A percentile compares a stretch with the other conserved stretches of the same genome.
These are phyloP conservation scores for Aspergillus transmontanensis DNA, from an alignment of 2,329 filamentous ascomycete species.

Conservation along the genomic window DNA sequence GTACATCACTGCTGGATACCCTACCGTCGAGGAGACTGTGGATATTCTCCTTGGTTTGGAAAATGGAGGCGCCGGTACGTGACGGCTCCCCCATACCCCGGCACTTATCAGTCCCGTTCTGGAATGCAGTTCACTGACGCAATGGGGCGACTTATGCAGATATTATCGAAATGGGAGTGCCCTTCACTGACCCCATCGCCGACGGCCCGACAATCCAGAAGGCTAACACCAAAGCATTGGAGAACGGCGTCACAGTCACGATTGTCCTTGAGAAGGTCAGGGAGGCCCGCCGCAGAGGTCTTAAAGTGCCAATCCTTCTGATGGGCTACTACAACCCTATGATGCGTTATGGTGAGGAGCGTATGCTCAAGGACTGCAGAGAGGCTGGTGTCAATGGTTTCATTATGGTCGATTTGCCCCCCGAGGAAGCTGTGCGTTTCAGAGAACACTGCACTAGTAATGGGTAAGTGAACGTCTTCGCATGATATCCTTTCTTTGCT, in stretches of 20 bases:
- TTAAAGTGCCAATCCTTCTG: conserved; percentile 81
- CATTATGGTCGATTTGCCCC: conserved; percentile 94
- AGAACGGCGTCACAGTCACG: conserved; percentile 83
- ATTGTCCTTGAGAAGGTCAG: conserved; percentile 81
- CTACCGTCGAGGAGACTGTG: conserved; percentile 77
- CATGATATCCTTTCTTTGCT: neutral
- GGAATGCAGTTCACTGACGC: conserved; percentile 1
- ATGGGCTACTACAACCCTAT: conserved; percentile 99
- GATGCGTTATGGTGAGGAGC: conserved; percentile 90
- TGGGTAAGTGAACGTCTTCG: conserved; percentile 27
- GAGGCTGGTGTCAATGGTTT: conserved; percentile 89
- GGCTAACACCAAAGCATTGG: conserved; percentile 85
- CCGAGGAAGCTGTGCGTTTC: conserved; percentile 87
- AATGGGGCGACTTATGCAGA: conserved; percentile 56
- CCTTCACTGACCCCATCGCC: conserved; percentile 97
- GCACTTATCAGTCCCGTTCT: neutral
- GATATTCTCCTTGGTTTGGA: conserved; percentile 87
- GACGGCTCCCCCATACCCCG: conserved; percentile 1
- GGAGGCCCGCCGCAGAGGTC: conserved; percentile 73
- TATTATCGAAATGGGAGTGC: conserved; percentile 91
- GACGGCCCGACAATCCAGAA: conserved; percentile 97
- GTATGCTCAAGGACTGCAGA: conserved; percentile 79
- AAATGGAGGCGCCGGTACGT: conserved; percentile 82
- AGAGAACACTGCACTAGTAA: conserved; percentile 36
- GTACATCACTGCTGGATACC: conserved; percentile 94